Conservation (phyloP, 768 basidiomycete species). For the Calocybe cyanea region DNA sequence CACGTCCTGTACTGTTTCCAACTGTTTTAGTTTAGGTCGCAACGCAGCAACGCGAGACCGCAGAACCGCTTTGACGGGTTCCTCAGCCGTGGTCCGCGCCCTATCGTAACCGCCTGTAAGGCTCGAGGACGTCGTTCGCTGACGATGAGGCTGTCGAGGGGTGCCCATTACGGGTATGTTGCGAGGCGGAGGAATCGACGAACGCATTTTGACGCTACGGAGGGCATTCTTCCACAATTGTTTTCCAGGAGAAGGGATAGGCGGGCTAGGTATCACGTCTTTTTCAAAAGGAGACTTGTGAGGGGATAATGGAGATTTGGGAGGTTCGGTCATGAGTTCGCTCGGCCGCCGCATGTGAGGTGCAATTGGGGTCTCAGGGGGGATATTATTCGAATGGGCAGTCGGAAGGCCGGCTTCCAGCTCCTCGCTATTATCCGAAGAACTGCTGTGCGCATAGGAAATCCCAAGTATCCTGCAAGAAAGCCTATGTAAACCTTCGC, state of each 20-base stretch:
- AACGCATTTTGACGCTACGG: conserved; percentile 39
- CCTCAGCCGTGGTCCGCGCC: conserved; percentile 25
- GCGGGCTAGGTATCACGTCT: conserved; percentile 12
- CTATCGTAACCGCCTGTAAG: conserved; percentile 19
- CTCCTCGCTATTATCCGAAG: conserved; percentile 22
- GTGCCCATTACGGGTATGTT: conserved; percentile 6
- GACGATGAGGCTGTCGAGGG: conserved; percentile 24
- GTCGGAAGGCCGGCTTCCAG: conserved; percentile 26
- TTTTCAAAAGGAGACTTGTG: conserved; percentile 18
- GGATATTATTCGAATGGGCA: conserved; percentile 13
- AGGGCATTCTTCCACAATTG: conserved; percentile 43
- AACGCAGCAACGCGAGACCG: conserved; percentile 54
- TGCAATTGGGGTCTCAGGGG: conserved; percentile 3
- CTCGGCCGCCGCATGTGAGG: conserved; percentile 16
- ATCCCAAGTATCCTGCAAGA: conserved; percentile 22
- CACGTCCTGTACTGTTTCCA: conserved; percentile 57
- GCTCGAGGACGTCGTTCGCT: conserved; percentile 32
- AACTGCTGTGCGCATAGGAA: conserved; percentile 18
- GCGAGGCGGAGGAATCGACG: conserved; percentile 20
- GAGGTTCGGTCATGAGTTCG: conserved; percentile 18
- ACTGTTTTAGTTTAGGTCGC: conserved; percentile 49
- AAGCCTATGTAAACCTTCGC: conserved; percentile 18
- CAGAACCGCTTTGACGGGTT: conserved; percentile 31
- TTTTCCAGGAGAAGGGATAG: conserved; percentile 28
- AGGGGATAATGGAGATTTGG: conserved; percentile 13